phyloP scores from a whole-genome alignment of 2,329 filamentous ascomycete genomes.

The Verticillium tricorpus region DNA sequence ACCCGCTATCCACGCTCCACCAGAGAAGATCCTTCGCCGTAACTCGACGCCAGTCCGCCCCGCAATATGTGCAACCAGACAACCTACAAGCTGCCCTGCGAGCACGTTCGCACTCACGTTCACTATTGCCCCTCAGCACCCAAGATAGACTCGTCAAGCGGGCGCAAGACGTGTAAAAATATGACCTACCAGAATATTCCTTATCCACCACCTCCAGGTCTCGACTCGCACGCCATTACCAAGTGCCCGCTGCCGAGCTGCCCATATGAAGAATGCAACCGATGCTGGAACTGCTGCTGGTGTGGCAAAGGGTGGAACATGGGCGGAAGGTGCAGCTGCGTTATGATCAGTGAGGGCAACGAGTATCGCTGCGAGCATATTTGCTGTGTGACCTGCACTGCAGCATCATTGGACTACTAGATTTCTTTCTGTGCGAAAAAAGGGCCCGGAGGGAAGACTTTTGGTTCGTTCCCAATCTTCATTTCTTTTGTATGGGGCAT shows the following conservation, averaged over 20 bases:
- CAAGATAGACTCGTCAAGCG: conserved; percentile 10
- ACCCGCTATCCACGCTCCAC: background rate
- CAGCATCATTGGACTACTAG: conserved; percentile 23
- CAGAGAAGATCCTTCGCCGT: background rate
- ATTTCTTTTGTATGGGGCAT: too few relatives aligned
- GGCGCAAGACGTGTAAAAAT: conserved; percentile 35
- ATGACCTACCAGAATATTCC: conserved; percentile 37
- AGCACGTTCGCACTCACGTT: conserved; percentile 41
- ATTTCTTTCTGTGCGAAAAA: background rate
- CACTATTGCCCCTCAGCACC: conserved; percentile 40
- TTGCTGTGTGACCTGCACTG: conserved; percentile 46
- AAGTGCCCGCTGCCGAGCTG: conserved; percentile 43
- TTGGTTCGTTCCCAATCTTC: too few relatives aligned
- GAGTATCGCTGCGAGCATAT: conserved; percentile 49
- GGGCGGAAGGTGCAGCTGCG: conserved; percentile 43
- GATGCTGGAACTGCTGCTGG: conserved; percentile 53
- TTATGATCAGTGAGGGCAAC: conserved; percentile 47
- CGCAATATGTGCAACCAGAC: conserved; percentile 43
- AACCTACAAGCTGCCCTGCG: conserved; percentile 45
- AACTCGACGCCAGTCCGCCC: background rate
- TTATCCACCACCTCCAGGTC: conserved; percentile 43
- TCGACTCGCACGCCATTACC: conserved; percentile 25
- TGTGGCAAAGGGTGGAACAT: conserved; percentile 50
- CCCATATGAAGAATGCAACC: conserved; percentile 43
- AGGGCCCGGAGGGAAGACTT: background rate